Conservation (phyloP, 139 green algal species). For the Desmodesmus armatus region DNA sequence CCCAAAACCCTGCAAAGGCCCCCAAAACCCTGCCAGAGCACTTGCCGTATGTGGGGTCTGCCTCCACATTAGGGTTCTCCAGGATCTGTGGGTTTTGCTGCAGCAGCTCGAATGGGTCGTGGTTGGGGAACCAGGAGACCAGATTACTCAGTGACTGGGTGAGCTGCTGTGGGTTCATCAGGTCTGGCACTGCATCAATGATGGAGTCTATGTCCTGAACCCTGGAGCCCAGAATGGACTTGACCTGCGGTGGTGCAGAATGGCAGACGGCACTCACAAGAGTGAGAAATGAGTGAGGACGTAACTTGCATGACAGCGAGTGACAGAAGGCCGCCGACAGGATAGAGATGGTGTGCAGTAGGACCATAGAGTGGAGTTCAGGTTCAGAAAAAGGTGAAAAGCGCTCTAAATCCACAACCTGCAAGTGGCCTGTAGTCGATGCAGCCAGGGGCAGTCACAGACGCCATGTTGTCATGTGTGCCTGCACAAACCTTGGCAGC, state of each 20-base stretch:
- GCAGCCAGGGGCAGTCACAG: no score
- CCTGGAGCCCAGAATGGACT: constrained; percentile 46
- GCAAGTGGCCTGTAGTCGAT: no score
- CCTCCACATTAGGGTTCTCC: constrained; percentile 49
- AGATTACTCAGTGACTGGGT: constrained; percentile 48
- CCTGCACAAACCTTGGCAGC: no score
- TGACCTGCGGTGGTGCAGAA: constrained; percentile 52
- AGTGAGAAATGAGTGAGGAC: no score
- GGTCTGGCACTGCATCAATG: constrained; percentile 55
- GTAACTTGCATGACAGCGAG: no score
- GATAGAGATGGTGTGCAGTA: no score
- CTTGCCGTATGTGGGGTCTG: constrained; percentile 61
- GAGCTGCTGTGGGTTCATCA: constrained; percentile 54
- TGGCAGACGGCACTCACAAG: no score
- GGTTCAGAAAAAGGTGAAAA: no score
- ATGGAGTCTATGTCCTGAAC: constrained; percentile 53
- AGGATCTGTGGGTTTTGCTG: constrained; percentile 54
- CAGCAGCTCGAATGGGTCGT: constrained; percentile 49
- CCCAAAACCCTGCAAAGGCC: not conserved
- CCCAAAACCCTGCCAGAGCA: not conserved
- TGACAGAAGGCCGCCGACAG: no score
- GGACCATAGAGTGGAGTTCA: no score
- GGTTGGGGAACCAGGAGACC: constrained; percentile 25
- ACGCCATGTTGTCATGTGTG: no score
- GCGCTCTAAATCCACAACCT: no score